Base-by-base conservation (phyloP, 805 yeast genomes). In the Suhomyces pyralidae region DNA sequence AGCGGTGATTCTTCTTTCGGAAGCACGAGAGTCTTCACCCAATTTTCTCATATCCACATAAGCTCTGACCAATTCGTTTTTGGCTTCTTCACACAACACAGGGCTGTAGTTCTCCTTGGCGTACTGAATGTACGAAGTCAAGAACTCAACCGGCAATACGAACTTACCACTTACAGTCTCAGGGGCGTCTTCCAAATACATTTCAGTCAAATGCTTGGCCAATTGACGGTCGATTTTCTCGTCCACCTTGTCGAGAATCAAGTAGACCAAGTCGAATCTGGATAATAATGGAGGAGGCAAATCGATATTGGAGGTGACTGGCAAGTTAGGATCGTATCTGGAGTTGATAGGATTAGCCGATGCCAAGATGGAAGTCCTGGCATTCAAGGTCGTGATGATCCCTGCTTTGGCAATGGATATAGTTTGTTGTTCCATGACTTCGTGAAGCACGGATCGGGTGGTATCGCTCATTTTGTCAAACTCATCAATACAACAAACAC, bases 401-500 rank as follows among this genome's bases (percentile, higher is more conserved):
- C 99, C 99, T 1, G 99, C 99, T 65, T 94, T 94, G 30, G 99
- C 99, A 64, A 94, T 90, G 8, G 97, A 91, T 44, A 94, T 94
- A 0, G 99, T 94, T 70, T 94, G 99, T 68, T 94, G 99, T 74
- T 94, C 99, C 99, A 94, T 94, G 9, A 94, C 99, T 78, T 94
- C 99, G 68, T 94, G 99, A 50, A 94, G 76, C 9, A 94, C 98
- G 7, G 97, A 90, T 63, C 98, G 78, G 0, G 98, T 93, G 1
- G 96, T 74, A 60, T 94, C 98, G 51, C 87, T 82, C 99, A 94
- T 94, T 71, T 94, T 94, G 73, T 94, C 99, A 66, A 93, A 94
- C 77, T 94, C 99, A 76, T 94, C 99, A 67, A 94, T 94, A 73
- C 99, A 94, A 75, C 99, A 94, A 43, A 94, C 85, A 79, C 99